Evolutionary conservation across 192 early-diverging fungal genomes (phyloP).

Genomic region (Coemansia sp.): DNA sequence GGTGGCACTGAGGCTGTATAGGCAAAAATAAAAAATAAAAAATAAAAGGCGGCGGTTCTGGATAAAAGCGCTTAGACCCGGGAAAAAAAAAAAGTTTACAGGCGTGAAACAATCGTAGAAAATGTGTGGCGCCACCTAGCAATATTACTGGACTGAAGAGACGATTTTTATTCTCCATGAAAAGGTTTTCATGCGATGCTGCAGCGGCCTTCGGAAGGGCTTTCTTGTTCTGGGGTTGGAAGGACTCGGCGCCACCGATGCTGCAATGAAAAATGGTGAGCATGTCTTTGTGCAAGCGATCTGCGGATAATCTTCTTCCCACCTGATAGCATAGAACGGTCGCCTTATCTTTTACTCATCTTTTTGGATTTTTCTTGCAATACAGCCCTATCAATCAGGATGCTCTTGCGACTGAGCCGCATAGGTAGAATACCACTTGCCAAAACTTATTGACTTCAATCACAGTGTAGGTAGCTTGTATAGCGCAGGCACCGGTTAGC

Average conservation of each 20-base stretch:
- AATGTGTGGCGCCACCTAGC: background rate
- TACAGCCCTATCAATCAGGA: background rate
- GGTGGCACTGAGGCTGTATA: background rate
- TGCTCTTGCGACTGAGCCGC: background rate
- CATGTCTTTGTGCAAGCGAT: background rate
- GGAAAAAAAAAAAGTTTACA: background rate
- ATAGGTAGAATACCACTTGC: too few species aligned
- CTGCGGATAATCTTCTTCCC: background rate
- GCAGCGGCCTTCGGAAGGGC: background rate
- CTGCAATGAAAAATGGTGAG: background rate
- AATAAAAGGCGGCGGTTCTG: background rate
- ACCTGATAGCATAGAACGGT: background rate
- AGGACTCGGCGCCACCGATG: background rate
- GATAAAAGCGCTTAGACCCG: background rate
- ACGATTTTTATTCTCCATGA: background rate
- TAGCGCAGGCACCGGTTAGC: too few species aligned
- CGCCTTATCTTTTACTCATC: background rate
- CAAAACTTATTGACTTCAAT: too few species aligned
- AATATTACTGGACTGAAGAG: background rate
- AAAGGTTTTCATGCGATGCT: background rate
- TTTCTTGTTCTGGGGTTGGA: background rate
- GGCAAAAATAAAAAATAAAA: background rate
- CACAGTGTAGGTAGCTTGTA: too few species aligned
- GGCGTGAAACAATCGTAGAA: background rate
- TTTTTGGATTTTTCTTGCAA: background rate